Percentiles rank a stretch among this genome's conserved stretches.
These are phyloP conservation scores for Backusella sp. DNA, from an alignment of 192 early-diverging fungal species.

Conservation along the genomic window DNA sequence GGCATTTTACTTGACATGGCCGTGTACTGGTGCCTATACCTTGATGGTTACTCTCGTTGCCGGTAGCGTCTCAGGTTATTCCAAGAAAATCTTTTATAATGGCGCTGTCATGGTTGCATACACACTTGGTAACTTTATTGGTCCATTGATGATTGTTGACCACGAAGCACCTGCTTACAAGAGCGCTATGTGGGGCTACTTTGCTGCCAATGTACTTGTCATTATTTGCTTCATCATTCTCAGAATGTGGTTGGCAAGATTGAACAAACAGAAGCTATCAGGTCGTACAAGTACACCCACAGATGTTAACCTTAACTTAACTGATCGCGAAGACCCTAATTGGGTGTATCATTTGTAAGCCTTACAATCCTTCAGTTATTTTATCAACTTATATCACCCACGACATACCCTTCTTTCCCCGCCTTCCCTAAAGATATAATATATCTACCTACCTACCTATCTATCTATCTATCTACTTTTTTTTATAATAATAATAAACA, in stretches of 20 bases:
- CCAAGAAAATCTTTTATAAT: conserved; percentile 16
- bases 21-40: not conserved
- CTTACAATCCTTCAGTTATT: too few species aligned
- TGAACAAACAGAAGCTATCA: not conserved
- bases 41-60: not conserved
- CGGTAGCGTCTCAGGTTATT: conserved; percentile 9
- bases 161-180: conserved; percentile 12
- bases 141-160: conserved; percentile 17
- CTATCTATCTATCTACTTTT: too few species aligned
- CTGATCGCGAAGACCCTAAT: conserved; percentile 9
- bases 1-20: not conserved
- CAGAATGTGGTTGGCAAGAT: not conserved
- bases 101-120: conserved; percentile 5
- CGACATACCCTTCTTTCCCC: too few species aligned
- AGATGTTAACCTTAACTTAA: conserved; percentile 3
- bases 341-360: not conserved
- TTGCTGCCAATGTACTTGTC: not conserved
- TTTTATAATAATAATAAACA: too few species aligned
- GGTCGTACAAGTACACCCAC: not conserved
- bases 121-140: conserved; percentile 22
- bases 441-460: too few species aligned
- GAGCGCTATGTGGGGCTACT: conserved; percentile 7
- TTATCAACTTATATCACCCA: too few species aligned
- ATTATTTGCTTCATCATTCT: not conserved
- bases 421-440: too few species aligned